These are phyloP conservation scores for Cercospora citrullina DNA, from an alignment of 2,329 filamentous ascomycete species.

Conservation along the genomic window DNA sequence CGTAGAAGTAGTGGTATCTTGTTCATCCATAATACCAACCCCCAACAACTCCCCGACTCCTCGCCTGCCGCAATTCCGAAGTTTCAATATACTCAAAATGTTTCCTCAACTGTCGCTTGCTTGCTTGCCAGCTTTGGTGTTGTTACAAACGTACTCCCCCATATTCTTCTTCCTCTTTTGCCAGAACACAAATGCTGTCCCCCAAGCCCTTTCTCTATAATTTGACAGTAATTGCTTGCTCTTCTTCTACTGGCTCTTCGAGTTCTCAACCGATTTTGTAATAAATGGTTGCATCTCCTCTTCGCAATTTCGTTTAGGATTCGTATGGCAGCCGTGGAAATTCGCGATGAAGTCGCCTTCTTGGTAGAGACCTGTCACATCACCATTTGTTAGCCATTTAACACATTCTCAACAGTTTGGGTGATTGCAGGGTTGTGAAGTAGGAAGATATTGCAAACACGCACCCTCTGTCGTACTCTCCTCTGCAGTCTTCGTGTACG, in stretches of 20 bases:
- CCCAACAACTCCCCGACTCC: too few species aligned
- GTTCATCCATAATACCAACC: too few species aligned
- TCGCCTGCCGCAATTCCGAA: too few species aligned
- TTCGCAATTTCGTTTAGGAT: constrained; percentile 59
- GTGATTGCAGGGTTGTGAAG: not conserved
- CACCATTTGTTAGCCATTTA: not conserved
- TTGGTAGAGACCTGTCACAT: constrained; percentile 57
- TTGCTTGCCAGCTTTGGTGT: too few species aligned
- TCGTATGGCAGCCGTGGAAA: constrained; percentile 69
- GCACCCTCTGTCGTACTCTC: constrained; percentile 31
- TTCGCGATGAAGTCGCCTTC: constrained; percentile 83
- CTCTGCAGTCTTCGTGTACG: constrained; percentile 61
- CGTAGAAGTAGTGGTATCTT: too few species aligned
- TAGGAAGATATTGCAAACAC: not conserved
- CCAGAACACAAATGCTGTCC: too few species aligned
- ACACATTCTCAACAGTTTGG: not conserved
- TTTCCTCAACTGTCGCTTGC: too few species aligned
- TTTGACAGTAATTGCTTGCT: not conserved
- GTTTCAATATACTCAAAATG: too few species aligned
- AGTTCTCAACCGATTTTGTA: constrained; percentile 21
- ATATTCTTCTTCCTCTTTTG: too few species aligned
- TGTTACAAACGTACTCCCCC: too few species aligned
- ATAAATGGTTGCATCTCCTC: constrained; percentile 64
- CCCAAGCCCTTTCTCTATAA: too few species aligned
- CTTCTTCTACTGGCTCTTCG: not conserved